Evolutionary conservation across 305 asterid genomes (phyloP), one percentile per base, ranked within the genome.

Genomic region (Fraxinus xanthoxyloides): DNA sequence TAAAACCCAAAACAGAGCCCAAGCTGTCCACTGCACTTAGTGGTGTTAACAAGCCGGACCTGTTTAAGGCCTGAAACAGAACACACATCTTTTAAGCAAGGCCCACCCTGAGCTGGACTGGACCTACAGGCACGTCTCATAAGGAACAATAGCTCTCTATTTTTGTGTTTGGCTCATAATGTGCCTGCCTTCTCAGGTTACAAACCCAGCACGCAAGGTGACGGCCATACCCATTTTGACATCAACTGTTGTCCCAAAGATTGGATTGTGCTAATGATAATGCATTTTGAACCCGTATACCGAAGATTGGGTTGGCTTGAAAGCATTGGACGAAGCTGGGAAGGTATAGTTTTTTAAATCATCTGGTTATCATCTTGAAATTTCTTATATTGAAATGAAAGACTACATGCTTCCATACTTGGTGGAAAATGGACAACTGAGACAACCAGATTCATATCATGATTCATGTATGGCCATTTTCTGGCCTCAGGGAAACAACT

Each of bases 271-370:
- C 38, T 65, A 28, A 78, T 87, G 86, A 28, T 69, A 5, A 9
- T 77, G 67, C 78, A 40, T 46, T 72, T 30, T 59, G 26, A 77
- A 74, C 28, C 48, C 12, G 23, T 92, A 94, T 73, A 92, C 75
- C 1, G 97, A 95, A 85, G 97, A 95, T 82, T 94, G 95, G 99
- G 94, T 92, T 13, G 98, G 98, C 77, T 85, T 94, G 91, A 92
- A 81, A 84, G 82, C 88, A 0, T 84, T 95, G 88, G 97, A 95
- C 40, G 92, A 92, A 89, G 96, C 95, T 67, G 97, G 98, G 84
- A 94, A 89, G 78, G 98, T 95, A 86, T 89, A 90, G 88, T 95
- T 89, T 63, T 81, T 92, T 38, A 92, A 85, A 19, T 89, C 87
- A 69, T 73, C 90, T 2, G 97, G 97, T 17, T 54, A 72, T 26